Percentiles rank a stretch among this genome's conserved stretches.
phyloP scores from a whole-genome alignment of 805 yeast species.

The Ogataea pignaliae region DNA sequence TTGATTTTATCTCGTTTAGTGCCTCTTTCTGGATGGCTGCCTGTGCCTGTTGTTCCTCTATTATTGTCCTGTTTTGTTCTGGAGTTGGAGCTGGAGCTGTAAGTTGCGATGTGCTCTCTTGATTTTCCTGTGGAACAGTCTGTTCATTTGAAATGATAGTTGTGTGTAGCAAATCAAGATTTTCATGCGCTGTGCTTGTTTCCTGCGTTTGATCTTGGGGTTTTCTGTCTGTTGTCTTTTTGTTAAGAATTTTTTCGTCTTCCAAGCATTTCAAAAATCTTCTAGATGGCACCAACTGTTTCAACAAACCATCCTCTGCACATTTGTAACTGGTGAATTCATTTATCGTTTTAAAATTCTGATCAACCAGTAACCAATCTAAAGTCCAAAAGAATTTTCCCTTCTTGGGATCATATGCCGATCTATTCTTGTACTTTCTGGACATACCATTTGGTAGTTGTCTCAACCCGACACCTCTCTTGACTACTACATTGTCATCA shows the following conservation, averaged over 20 bases:
- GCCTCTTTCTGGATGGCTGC: constrained; percentile 2
- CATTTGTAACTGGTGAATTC: constrained; percentile 34
- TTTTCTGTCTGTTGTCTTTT: too few species aligned
- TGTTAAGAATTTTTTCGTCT: constrained; percentile 15
- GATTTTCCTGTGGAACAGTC: neutral
- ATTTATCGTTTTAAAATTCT: constrained; percentile 9
- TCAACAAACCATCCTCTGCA: constrained; percentile 33
- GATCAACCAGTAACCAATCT: constrained; percentile 55
- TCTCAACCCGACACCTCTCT: constrained; percentile 65
- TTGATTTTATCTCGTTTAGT: constrained; percentile 1
- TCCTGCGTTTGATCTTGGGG: neutral
- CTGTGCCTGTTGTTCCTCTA: neutral
- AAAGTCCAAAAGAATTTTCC: constrained; percentile 73
- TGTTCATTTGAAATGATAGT: too few species aligned
- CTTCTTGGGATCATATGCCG: constrained; percentile 62
- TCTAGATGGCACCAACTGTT: constrained; percentile 39
- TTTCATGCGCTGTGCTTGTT: too few species aligned
- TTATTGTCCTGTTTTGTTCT: neutral
- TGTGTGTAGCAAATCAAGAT: too few species aligned
- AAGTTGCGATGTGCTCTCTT: neutral
- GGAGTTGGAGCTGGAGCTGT: neutral
- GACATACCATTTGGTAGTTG: constrained; percentile 73
- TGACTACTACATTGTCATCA: constrained; percentile 26
- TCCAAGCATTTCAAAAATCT: constrained; percentile 31
- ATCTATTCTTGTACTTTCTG: constrained; percentile 55